Conservation (phyloP, 148 eudicot species). For the Rhododendron ferrugineum region DNA sequence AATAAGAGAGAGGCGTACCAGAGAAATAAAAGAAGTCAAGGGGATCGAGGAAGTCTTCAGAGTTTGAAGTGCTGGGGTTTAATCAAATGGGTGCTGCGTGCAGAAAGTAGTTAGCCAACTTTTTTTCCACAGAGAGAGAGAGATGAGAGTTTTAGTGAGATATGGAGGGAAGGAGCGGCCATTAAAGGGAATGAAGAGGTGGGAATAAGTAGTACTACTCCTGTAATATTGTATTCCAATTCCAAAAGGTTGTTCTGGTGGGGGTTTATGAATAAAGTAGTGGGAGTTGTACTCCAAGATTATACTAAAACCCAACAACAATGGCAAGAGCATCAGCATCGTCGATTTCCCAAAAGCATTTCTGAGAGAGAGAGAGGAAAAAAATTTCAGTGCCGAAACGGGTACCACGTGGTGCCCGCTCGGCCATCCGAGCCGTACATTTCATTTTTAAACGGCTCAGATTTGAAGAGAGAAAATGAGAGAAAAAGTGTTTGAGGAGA, state of each 20-base stretch:
- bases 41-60: background rate
- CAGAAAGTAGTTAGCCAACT: background rate
- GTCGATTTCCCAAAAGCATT: conserved; percentile 22
- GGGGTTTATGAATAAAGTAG: conserved; percentile 7
- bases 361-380: background rate
- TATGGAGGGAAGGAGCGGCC: background rate
- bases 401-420: too few relatives aligned
- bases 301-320: background rate
- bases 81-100: background rate
- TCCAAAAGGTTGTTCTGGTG: conserved; percentile 10
- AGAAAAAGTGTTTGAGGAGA: too few relatives aligned
- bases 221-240: background rate
- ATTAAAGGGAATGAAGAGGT: background rate
- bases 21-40: conserved; percentile 8
- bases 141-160: background rate
- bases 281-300: conserved; percentile 5
- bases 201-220: background rate
- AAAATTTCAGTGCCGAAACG: too few relatives aligned
- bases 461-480: too few relatives aligned
- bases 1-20: background rate
- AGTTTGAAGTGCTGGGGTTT: background rate
- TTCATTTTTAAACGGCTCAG: too few relatives aligned
- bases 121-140: background rate
- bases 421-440: too few relatives aligned
- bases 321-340: conserved; percentile 13